Evolutionary conservation across 2,329 filamentous ascomycete genomes (phyloP).

Genomic region (Alternaria arborescens): DNA sequence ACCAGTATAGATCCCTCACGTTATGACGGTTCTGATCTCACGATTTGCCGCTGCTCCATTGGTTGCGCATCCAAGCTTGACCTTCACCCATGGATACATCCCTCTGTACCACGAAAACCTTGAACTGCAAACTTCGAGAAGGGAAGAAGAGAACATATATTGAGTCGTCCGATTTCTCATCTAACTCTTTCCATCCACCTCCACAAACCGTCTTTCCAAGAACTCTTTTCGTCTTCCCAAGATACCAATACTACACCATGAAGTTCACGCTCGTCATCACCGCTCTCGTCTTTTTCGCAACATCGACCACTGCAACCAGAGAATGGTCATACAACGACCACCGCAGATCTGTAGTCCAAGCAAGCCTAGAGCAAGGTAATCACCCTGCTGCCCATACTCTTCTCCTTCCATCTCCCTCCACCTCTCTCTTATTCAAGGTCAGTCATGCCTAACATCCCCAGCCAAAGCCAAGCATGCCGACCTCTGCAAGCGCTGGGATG

Average conservation of each 20-base stretch:
- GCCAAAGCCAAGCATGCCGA: background rate
- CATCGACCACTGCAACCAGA: background rate
- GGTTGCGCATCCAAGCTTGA: background rate
- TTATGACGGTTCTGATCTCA: background rate
- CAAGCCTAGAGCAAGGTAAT: background rate
- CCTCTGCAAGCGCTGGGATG: background rate
- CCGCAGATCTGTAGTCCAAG: background rate
- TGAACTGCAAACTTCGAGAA: background rate
- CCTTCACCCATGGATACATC: background rate
- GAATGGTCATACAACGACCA: background rate
- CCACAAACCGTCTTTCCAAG: background rate
- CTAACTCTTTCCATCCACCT: background rate
- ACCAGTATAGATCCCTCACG: background rate
- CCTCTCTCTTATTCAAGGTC: background rate
- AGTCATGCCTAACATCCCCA: background rate
- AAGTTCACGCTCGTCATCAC: background rate
- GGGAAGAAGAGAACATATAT: background rate
- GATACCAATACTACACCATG: background rate
- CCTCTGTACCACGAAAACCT: background rate
- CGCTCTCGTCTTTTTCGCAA: background rate
- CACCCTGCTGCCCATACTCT: no score
- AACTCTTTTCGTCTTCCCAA: background rate
- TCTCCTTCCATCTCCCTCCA: background rate
- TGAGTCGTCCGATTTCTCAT: accelerated
- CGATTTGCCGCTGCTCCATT: background rate